Conservation (phyloP, 192 early-diverging fungal genomes). For the Coemansia sp. region DNA sequence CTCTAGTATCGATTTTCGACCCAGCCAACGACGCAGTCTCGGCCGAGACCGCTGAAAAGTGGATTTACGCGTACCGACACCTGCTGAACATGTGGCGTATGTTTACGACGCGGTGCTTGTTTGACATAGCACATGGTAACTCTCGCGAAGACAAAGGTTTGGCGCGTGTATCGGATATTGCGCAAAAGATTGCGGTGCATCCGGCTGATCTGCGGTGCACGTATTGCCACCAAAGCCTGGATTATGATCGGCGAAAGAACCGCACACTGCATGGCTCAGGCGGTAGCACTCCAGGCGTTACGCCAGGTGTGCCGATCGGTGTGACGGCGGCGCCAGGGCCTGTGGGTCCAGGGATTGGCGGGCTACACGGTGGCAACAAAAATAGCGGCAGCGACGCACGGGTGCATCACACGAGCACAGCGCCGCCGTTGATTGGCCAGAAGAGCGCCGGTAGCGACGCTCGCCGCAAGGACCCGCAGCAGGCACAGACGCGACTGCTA, state of each 20-base stretch:
- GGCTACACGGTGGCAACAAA: constrained; percentile 11
- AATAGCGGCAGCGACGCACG: constrained; percentile 15
- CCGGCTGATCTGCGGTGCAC: constrained; percentile 86
- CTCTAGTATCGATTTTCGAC: constrained; percentile 65
- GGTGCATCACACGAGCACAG: constrained; percentile 10
- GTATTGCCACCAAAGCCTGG: constrained; percentile 72
- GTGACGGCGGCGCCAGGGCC: constrained; percentile 5
- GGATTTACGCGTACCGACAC: constrained; percentile 71
- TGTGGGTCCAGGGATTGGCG: constrained; percentile 13
- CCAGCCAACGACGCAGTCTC: constrained; percentile 12
- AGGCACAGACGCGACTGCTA: constrained; percentile 32
- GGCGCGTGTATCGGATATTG: constrained; percentile 54
- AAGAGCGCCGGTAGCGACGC: constrained; percentile 10
- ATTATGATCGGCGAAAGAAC: constrained; percentile 22
- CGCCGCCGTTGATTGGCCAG: constrained; percentile 26
- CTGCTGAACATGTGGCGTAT: constrained; percentile 88
- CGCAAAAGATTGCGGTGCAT: constrained; percentile 58
- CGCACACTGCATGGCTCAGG: constrained; percentile 9
- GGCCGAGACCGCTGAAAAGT: constrained; percentile 40
- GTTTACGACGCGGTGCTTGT: constrained; percentile 79
- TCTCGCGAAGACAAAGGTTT: constrained; percentile 40
- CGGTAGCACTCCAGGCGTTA: constrained; percentile 8
- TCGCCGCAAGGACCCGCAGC: constrained; percentile 29
- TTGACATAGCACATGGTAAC: constrained; percentile 86
- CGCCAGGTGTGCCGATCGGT: neutral